Percentiles rank a stretch among this genome's conserved stretches.
Conservation (phyloP, 179 eudicot species). For the Corrigiola litoralis region DNA sequence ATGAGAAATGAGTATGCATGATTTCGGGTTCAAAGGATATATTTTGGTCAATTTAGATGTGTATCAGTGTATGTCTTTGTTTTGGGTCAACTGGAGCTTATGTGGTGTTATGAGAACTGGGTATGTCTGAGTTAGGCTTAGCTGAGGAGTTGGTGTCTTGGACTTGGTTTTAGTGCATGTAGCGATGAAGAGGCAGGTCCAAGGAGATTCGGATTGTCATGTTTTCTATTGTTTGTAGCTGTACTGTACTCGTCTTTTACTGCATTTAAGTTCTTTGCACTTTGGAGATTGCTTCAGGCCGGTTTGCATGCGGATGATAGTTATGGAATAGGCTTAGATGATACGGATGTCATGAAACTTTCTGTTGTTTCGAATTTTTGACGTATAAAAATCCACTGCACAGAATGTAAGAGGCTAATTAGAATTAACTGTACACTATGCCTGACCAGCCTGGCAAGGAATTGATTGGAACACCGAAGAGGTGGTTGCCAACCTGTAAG, state of each 20-base stretch:
- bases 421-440: slow-evolving; percentile 35
- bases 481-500: slow-evolving; percentile 24
- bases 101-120: slow-evolving; percentile 3
- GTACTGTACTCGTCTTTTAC: slow-evolving; percentile 70
- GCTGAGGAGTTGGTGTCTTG: not conserved
- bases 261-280: slow-evolving; percentile 67
- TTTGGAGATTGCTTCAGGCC: slow-evolving; percentile 72
- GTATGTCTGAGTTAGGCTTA: slow-evolving; percentile 3
- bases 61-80: not conserved
- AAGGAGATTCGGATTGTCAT: slow-evolving; percentile 68
- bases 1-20: not conserved
- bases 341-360: slow-evolving; percentile 26
- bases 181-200: slow-evolving; percentile 67
- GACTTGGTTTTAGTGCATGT: not conserved
- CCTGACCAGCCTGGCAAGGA: too few relatives aligned
- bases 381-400: slow-evolving; percentile 42
- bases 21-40: not conserved
- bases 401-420: slow-evolving; percentile 52
- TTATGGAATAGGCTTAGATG: slow-evolving; percentile 24
- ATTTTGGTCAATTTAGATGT: not conserved
- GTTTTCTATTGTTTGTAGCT: slow-evolving; percentile 63
- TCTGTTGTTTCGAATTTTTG: slow-evolving; percentile 29
- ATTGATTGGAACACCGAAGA: slow-evolving; percentile 21
- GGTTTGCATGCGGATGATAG: slow-evolving; percentile 54
- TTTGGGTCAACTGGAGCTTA: not conserved